phyloP scores from a whole-genome alignment of 805 yeast genomes.

The Starmera pachycereana region DNA sequence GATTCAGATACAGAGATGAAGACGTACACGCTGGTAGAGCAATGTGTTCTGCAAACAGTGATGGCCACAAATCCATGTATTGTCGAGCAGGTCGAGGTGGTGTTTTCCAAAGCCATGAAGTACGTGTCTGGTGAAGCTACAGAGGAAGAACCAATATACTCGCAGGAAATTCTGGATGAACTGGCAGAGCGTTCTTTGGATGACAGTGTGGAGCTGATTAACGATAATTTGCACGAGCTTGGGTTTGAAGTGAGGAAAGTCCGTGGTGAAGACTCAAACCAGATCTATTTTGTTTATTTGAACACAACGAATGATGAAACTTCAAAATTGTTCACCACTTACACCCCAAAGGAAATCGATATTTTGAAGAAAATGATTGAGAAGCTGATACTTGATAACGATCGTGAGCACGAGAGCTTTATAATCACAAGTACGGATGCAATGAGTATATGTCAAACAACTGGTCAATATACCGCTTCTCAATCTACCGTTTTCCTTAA shows the following conservation, averaged over 20 bases:
- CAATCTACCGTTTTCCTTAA: constrained; percentile 32
- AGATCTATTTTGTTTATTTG: constrained; percentile 24
- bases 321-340: constrained; percentile 24
- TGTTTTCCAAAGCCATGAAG: no score
- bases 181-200: constrained; percentile 6
- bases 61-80: no score
- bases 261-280: constrained; percentile 25
- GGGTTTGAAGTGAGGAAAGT: constrained; percentile 29
- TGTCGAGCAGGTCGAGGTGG: no score
- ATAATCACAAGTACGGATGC: constrained; percentile 22
- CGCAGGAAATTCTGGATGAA: constrained; percentile 1
- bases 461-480: constrained; percentile 24
- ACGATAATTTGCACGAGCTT: constrained; percentile 14
- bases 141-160: no score
- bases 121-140: no score
- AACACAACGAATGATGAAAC: constrained; percentile 26
- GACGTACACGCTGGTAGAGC: background rate
- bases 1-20: no score
- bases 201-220: constrained; percentile 18
- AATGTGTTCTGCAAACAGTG: no score
- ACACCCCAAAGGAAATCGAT: constrained; percentile 29
- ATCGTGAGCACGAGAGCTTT: constrained; percentile 17
- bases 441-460: constrained; percentile 6
- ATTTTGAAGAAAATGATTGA: constrained; percentile 32
- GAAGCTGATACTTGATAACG: constrained; percentile 18